A percentile compares a stretch with the other conserved stretches of the same genome.
These are phyloP conservation scores for Thelonectria olida DNA, from an alignment of 2,329 filamentous ascomycete species.

Conservation along the genomic window DNA sequence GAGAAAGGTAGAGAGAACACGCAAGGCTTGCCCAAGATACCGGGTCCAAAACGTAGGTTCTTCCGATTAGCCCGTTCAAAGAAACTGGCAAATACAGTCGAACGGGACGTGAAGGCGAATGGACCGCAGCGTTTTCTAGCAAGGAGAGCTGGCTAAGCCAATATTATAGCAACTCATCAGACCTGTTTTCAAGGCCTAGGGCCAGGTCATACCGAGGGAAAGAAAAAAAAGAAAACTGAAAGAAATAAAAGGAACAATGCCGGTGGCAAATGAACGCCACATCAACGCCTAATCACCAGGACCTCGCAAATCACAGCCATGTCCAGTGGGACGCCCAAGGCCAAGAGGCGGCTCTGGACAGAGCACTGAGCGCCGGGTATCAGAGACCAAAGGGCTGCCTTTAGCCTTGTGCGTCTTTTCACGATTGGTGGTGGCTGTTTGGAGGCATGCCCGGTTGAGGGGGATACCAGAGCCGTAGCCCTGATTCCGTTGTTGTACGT, in stretches of 20 bases:
- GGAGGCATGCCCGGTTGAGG: constrained; percentile 81
- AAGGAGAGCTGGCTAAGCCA: constrained; percentile 12
- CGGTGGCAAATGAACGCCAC: constrained; percentile 47
- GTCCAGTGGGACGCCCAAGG: constrained; percentile 39
- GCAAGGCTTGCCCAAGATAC: constrained; percentile 8
- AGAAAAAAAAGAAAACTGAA: constrained; percentile 28
- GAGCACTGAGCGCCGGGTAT: constrained; percentile 70
- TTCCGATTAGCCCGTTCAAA: constrained; percentile 1
- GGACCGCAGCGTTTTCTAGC: constrained; percentile 2
- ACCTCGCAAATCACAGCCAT: constrained; percentile 51
- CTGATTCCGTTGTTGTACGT: constrained; percentile 77
- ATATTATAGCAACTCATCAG: constrained; percentile 32
- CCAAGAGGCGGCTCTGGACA: constrained; percentile 47
- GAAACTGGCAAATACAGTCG: constrained; percentile 1
- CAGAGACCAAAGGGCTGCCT: constrained; percentile 49
- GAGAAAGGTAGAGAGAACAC: constrained; percentile 22
- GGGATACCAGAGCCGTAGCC: constrained; percentile 82
- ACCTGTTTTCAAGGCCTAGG: constrained; percentile 26
- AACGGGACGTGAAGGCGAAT: not conserved
- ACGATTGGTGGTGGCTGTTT: constrained; percentile 84
- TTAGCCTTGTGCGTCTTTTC: constrained; percentile 43
- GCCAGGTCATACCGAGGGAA: constrained; percentile 2
- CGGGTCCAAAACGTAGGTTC: not conserved
- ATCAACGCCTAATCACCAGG: constrained; percentile 56
- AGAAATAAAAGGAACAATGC: constrained; percentile 39